Evolutionary conservation across 352 stramenopile species (phyloP).

Genomic region (Globisporangium megalacanthum): DNA sequence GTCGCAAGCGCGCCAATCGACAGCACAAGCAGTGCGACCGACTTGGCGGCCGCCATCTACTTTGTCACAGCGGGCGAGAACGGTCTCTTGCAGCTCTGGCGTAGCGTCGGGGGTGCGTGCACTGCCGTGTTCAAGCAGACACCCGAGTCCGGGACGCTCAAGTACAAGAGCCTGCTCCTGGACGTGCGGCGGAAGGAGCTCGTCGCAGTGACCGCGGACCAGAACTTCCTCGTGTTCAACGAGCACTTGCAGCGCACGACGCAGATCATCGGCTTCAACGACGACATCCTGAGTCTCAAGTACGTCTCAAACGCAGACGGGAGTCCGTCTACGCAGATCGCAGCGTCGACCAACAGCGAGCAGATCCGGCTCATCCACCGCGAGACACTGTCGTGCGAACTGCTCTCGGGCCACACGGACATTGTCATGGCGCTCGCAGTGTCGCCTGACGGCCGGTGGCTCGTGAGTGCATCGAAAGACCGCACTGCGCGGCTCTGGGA

Average conservation of each 20-base stretch:
- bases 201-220: constrained; percentile 71
- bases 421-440: constrained; percentile 96
- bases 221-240: constrained; percentile 87
- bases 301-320: constrained; percentile 81
- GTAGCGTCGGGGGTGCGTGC: constrained; percentile 26
- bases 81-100: constrained; percentile 83
- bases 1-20: constrained; percentile 20
- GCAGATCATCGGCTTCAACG: constrained; percentile 93
- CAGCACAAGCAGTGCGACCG: constrained; percentile 19
- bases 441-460: constrained; percentile 79
- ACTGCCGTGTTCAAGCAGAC: constrained; percentile 42
- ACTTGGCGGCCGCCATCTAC: constrained; percentile 62
- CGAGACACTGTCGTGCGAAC: constrained; percentile 88
- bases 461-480: constrained; percentile 95
- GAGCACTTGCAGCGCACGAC: constrained; percentile 55
- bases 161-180: constrained; percentile 53
- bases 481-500: constrained; percentile 92
- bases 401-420: constrained; percentile 96
- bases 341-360: constrained; percentile 95
- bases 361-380: constrained; percentile 94
- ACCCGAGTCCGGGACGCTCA: constrained; percentile 37
- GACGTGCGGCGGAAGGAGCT: constrained; percentile 54
- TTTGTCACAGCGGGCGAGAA: constrained; percentile 93
- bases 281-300: constrained; percentile 97
- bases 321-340: constrained; percentile 64